Evolutionary conservation across 352 stramenopile species (phyloP).

Genomic region (Nothophytophthora sp.): DNA sequence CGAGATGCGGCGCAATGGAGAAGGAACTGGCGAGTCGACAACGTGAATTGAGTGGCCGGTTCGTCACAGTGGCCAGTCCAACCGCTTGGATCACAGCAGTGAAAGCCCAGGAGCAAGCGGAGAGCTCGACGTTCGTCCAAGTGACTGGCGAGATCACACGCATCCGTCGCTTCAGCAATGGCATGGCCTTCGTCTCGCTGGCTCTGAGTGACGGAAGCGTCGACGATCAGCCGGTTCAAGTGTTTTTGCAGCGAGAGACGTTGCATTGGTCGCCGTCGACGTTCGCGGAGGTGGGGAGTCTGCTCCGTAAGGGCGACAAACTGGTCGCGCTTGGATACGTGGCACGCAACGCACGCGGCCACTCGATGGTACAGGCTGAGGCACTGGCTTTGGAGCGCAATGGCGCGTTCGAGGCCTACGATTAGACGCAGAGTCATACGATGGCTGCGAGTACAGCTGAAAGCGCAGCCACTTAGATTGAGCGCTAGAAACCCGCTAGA

Average conservation of each 20-base stretch:
- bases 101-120: conserved; percentile 16
- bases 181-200: conserved; percentile 51
- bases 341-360: conserved; percentile 35
- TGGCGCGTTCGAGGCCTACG: conserved; percentile 41
- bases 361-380: conserved; percentile 40
- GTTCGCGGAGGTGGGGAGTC: conserved; percentile 29
- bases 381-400: conserved; percentile 35
- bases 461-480: no score
- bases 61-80: conserved; percentile 16
- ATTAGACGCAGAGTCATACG: no score
- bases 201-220: conserved; percentile 12
- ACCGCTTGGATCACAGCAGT: conserved; percentile 8
- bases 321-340: conserved; percentile 39
- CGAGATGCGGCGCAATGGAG: conserved; percentile 17
- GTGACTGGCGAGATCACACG: conserved; percentile 35
- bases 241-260: conserved; percentile 41
- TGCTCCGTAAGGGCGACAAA: conserved; percentile 43
- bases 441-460: no score
- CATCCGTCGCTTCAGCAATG: conserved; percentile 46
- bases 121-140: conserved; percentile 32
- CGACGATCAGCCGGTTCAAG: conserved; percentile 28
- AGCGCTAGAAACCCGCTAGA: no score
- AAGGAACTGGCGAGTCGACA: conserved; percentile 11
- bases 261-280: conserved; percentile 23
- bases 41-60: conserved; percentile 1